Base-by-base conservation (phyloP, 371 early-diverging fungal species). In the Haplosporangium sp. region DNA sequence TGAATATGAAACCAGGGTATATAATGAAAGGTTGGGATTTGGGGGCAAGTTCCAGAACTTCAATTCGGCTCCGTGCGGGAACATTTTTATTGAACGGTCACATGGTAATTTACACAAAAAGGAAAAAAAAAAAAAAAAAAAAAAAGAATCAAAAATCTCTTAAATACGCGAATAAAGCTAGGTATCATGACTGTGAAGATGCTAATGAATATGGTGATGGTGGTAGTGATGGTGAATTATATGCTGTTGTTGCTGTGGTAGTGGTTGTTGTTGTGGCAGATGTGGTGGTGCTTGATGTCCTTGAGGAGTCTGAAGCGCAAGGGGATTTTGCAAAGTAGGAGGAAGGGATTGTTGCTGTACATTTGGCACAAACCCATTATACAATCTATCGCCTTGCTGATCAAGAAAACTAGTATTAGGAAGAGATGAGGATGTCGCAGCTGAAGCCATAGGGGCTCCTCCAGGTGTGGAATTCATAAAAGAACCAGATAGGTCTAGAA, bases 221-320 rank as follows among this genome's bases (percentile, higher is more conserved):
- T 72, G 72, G 42, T 72, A 67, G 38, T 72, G 72, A 38, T 71
- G 72, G 45, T 71, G 72, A 42, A 71, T 61, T 34, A 71, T 71
- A 38, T 71, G 72, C 50, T 65, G 72, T 56, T 61, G 69, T 19
- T 71, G 72, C 50, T 65, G 72, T 56, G 53, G 69, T 19, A 52
- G 64, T 37, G 50, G 67, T 20, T 48, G 61, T n/a, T 63, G 65
- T 19, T 56, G 70, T 5, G 47, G 56, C 40, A 64, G 71, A 5
- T 42, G 52, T 64, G 64, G 3, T 42, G 27, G 27, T 27, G 27
- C 27, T 27, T 27, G 53, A 11, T 66, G 67, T 8, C 47, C 44
- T 40, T 60, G 72, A 3, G 60, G 55, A 53, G 53, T 52, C 35
- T 60, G 61, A 11, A 35, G 34, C 40, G 55, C 10, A 2, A 61